Percentiles rank a stretch among this genome's conserved stretches.
phyloP scores from a whole-genome alignment of 1,284 basidiomycete genomes.

The Moesziomyces sp. region DNA sequence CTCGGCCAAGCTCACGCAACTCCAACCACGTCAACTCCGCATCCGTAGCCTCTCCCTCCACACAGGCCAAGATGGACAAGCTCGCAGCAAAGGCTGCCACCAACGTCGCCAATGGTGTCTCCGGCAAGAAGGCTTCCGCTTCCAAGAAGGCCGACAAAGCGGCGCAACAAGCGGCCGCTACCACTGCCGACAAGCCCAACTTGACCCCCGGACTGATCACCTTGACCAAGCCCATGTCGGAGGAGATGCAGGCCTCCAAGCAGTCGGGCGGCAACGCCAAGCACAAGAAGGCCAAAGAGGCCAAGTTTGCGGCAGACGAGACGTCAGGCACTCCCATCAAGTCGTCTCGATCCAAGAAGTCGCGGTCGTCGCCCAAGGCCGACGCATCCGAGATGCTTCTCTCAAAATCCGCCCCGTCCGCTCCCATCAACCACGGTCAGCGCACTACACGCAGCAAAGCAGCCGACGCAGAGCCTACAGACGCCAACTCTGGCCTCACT shows the following conservation, averaged over 20 bases:
- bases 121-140: constrained; percentile 44
- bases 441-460: constrained; percentile 15
- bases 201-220: constrained; percentile 50
- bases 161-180: constrained; percentile 13
- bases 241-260: constrained; percentile 41
- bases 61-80: constrained; percentile 33
- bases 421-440: constrained; percentile 18
- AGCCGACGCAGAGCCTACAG: constrained; percentile 3
- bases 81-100: constrained; percentile 25
- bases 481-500: constrained; percentile 39
- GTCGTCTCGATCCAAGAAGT: constrained; percentile 30
- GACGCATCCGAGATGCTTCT: constrained; percentile 39
- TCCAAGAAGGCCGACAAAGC: constrained; percentile 33
- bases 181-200: constrained; percentile 9
- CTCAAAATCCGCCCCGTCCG: constrained; percentile 46
- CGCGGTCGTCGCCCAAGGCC: constrained; percentile 32
- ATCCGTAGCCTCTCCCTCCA: constrained; percentile 37
- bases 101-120: constrained; percentile 27
- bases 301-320: constrained; percentile 31
- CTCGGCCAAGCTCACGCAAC: constrained; percentile 47
- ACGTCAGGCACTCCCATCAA: constrained; percentile 35
- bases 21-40: constrained; percentile 30
- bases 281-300: constrained; percentile 40
- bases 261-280: constrained; percentile 15
- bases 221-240: constrained; percentile 43